Evolutionary conservation across 1,139 yeast genomes (phyloP).

Genomic region (Saccharomyces hybrid): DNA sequence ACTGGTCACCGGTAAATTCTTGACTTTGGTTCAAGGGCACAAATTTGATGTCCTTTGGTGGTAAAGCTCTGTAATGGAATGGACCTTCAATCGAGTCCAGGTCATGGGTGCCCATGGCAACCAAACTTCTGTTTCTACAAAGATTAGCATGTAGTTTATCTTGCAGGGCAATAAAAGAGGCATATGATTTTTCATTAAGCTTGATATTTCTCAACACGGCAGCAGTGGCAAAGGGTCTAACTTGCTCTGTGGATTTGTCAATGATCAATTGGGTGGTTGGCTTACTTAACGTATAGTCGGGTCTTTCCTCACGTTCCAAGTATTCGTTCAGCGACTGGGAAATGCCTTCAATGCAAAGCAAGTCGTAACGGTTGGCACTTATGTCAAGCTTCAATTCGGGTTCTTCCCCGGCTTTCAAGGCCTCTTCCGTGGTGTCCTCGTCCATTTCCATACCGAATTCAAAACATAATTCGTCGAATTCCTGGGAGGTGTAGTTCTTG

Average conservation of each 20-base stretch:
- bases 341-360: constrained; percentile 97
- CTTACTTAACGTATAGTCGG: constrained; percentile 53
- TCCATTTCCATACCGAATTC: constrained; percentile 96
- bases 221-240: constrained; percentile 92
- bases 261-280: constrained; percentile 66
- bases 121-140: constrained; percentile 94
- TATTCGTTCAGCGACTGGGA: constrained; percentile 91
- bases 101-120: constrained; percentile 98
- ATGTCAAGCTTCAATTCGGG: constrained; percentile 95
- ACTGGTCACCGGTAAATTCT: constrained; percentile 64
- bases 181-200: constrained; percentile 79
- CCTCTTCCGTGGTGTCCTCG: constrained; percentile 82
- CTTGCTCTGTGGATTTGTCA: constrained; percentile 58
- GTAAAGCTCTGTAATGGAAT: constrained; percentile 78
- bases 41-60: constrained; percentile 72
- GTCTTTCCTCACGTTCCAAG: constrained; percentile 59
- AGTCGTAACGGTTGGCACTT: constrained; percentile 96
- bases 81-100: constrained; percentile 76
- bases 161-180: constrained; percentile 90
- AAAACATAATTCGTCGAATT: constrained; percentile 94
- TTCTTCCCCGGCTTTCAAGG: constrained; percentile 70
- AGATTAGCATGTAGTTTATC: constrained; percentile 92
- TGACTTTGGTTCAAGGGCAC: constrained; percentile 80
- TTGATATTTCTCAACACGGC: constrained; percentile 80
- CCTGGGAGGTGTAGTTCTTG: constrained; percentile 74